Percentiles rank a stretch among this genome's conserved stretches.
These are phyloP conservation scores for Yarrowia sp. DNA, from an alignment of 805 yeast species.

Conservation along the genomic window DNA sequence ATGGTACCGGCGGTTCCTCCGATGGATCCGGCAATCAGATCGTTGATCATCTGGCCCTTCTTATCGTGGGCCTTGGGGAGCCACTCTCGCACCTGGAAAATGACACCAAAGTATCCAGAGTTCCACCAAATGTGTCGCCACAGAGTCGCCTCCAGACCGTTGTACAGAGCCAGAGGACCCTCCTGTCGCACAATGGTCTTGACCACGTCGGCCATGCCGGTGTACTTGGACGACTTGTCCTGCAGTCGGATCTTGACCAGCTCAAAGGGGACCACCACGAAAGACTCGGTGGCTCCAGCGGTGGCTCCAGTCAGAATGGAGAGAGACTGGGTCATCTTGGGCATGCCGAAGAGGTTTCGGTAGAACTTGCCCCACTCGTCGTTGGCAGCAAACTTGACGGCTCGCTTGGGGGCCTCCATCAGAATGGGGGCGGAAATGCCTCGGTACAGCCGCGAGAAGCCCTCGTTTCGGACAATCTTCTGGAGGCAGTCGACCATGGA, in stretches of 20 bases:
- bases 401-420: slow-evolving; percentile 99
- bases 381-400: slow-evolving; percentile 97
- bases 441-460: slow-evolving; percentile 80
- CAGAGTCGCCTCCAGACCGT: slow-evolving; percentile 94
- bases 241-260: slow-evolving; percentile 93
- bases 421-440: slow-evolving; percentile 96
- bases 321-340: slow-evolving; percentile 76
- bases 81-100: slow-evolving; percentile 80
- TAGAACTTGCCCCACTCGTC: slow-evolving; percentile 94
- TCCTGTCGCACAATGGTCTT: slow-evolving; percentile 71
- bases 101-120: slow-evolving; percentile 96
- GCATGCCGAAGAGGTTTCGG: slow-evolving; percentile 70
- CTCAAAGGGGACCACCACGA: slow-evolving; percentile 98
- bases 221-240: slow-evolving; percentile 81
- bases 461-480: slow-evolving; percentile 87
- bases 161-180: slow-evolving; percentile 85
- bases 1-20: slow-evolving; percentile 98
- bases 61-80: slow-evolving; percentile 79
- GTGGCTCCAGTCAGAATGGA: slow-evolving; percentile 95
- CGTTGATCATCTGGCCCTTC: slow-evolving; percentile 80
- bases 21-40: slow-evolving; percentile 87
- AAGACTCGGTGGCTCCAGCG: slow-evolving; percentile 97
- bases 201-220: slow-evolving; percentile 84
- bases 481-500: slow-evolving; percentile 85
- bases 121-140: slow-evolving; percentile 99